Evolutionary conservation across 139 green algal genomes (phyloP).

Genomic region (Desmodesmus armatus): DNA sequence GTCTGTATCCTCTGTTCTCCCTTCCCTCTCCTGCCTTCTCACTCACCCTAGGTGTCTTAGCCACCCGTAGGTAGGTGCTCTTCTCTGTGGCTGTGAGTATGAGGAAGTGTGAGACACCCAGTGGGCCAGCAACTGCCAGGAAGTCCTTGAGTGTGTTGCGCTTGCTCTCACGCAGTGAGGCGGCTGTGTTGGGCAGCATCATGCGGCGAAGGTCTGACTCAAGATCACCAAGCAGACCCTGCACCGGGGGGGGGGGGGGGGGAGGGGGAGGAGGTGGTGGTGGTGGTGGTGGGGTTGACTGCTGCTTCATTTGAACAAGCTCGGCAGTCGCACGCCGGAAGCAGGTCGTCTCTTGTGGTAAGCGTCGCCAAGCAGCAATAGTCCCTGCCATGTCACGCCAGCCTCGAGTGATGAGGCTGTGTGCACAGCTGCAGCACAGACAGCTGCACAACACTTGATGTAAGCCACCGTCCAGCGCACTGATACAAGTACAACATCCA

Average conservation of each 20-base stretch:
- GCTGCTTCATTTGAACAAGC: not conserved
- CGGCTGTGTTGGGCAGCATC: slow-evolving; percentile 95
- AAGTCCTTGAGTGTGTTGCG: slow-evolving; percentile 93
- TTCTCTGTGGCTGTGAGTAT: slow-evolving; percentile 92
- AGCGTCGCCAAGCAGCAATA: no score
- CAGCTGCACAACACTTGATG: not conserved
- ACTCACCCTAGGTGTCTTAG: slow-evolving; percentile 85
- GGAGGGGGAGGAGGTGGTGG: not conserved
- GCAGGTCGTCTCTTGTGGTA: not conserved
- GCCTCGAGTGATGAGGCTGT: not conserved
- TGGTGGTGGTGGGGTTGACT: not conserved
- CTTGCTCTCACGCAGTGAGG: slow-evolving; percentile 79
- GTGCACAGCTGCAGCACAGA: not conserved
- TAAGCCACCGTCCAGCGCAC: not conserved
- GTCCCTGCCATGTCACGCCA: not conserved
- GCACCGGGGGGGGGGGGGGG: not conserved
- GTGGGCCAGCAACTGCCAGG: slow-evolving; percentile 91
- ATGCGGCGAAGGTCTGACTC: slow-evolving; percentile 92
- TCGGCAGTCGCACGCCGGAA: not conserved
- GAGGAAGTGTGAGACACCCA: slow-evolving; percentile 97
- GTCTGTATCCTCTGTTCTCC: no score
- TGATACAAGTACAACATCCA: not conserved
- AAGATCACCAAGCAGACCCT: slow-evolving; percentile 81
- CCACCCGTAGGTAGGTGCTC: slow-evolving; percentile 87
- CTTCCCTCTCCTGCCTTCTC: no score